Evolutionary conservation across 2,329 filamentous ascomycete genomes (phyloP), one percentile per base, ranked within the genome.

Genomic region (Madurella mycetomatis): DNA sequence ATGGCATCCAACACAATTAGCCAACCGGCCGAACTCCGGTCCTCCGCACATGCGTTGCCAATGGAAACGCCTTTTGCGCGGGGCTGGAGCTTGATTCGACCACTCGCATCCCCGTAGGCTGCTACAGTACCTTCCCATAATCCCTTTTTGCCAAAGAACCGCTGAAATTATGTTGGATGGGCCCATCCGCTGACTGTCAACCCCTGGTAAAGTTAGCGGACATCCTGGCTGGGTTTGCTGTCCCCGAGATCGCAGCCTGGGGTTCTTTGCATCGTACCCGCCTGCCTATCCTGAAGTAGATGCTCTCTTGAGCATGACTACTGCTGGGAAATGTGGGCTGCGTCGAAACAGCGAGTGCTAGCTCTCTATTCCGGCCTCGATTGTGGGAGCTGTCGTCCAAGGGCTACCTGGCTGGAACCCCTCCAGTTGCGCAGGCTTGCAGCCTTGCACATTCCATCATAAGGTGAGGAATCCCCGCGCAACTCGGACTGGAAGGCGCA

Each of bases 111-210:
- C 53, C 34, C 40, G 49, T 40, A 30, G 32, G 16, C 18, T 25
- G 16, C 31, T 32, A 17, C 5, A 4, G 9, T 16, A 5, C 37
- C 37, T 32, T 25, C 19, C 25, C 17, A 55, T 31, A 34, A 55
- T 55, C 48, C 40, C 19, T 51, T 55, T 55, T 55, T 19, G 44
- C 37, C 41, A 9, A 51, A 18, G 34, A 51, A 18, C 41, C 43
- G 43, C 39, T 37, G 47, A 32, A 41, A 52, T 49, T 41, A 18
- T 40, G 2, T 34, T 48, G 48, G 41, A 37, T 15, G 34, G 34
- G 11, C 4, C 34, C 13, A 4, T 37, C 34, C 3, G 25, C 3
- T 37, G 34, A 11, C 17, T 12, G 43, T 3, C 25, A 11, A n/a
- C 9, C 30, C 30, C 8, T 45, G 12, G 13, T 11, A 37, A 17